Evolutionary conservation across 73 alveolate species (phyloP).

Genomic region (Stentor roeselii): DNA sequence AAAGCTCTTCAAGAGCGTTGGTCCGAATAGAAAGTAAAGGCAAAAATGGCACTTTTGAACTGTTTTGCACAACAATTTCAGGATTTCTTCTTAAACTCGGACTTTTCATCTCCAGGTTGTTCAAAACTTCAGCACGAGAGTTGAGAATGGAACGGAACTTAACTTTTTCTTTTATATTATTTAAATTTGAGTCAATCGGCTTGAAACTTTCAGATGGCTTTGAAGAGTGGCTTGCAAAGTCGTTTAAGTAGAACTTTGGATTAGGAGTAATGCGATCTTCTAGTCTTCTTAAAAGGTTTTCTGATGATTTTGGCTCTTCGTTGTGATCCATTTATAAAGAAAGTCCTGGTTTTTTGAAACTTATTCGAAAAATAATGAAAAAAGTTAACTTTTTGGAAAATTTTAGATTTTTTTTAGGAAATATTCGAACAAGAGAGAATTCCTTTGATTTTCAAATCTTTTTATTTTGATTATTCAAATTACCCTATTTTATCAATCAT

Average conservation of each 20-base stretch:
- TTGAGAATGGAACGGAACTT: background rate
- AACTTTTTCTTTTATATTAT: no score
- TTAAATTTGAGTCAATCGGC: background rate
- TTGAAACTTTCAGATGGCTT: background rate
- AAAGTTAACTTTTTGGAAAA: background rate
- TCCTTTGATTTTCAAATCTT: no score
- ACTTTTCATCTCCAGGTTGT: background rate
- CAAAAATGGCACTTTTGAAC: background rate
- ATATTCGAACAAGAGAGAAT: background rate
- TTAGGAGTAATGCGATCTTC: background rate
- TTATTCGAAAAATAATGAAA: no score
- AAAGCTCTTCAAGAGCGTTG: background rate
- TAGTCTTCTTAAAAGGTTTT: background rate
- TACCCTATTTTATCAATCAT: background rate
- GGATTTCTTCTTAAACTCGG: background rate
- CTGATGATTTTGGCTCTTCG: background rate
- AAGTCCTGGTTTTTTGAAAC: background rate
- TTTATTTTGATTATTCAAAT: background rate
- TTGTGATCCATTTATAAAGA: background rate
- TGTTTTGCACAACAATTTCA: background rate
- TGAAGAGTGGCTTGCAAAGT: background rate
- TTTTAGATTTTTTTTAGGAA: no score
- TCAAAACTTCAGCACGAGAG: background rate
- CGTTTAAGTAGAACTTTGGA: no score
- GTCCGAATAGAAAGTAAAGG: background rate